Conservation (phyloP, 2,329 filamentous ascomycete genomes). For the Ophiostoma angusticollis region DNA sequence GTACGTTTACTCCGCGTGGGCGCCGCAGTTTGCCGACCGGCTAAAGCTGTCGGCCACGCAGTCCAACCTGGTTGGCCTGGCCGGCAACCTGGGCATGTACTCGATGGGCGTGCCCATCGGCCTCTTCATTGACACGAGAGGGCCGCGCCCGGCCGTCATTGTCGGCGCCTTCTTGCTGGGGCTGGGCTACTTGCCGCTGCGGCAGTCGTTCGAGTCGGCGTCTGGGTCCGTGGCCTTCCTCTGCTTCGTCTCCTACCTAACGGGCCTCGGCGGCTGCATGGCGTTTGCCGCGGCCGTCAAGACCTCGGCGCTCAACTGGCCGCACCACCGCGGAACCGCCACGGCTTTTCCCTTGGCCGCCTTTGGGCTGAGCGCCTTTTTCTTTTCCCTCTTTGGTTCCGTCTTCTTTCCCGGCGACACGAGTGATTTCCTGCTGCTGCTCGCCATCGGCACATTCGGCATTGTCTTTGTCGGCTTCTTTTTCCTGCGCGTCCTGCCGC, state of each 20-base stretch:
- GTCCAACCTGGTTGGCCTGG: constrained; percentile 79
- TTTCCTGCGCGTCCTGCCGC: constrained; percentile 66
- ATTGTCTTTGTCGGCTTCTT: constrained; percentile 69
- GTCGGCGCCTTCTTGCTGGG: constrained; percentile 61
- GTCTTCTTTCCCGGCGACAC: constrained; percentile 74
- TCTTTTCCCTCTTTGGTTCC: constrained; percentile 73
- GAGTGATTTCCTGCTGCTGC: constrained; percentile 63
- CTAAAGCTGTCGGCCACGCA: constrained; percentile 83
- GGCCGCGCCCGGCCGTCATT: constrained; percentile 66
- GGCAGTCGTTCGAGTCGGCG: constrained; percentile 62
- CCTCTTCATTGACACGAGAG: constrained; percentile 70
- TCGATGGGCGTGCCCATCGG: constrained; percentile 79
- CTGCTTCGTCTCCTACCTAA: constrained; percentile 75
- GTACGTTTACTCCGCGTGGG: constrained; percentile 99
- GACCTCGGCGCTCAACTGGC: constrained; percentile 78
- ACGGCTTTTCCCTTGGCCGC: constrained; percentile 87
- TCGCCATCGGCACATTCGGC: constrained; percentile 65
- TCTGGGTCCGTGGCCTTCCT: constrained; percentile 46
- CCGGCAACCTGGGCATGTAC: constrained; percentile 90
- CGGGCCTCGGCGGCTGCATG: constrained; percentile 78
- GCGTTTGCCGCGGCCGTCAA: constrained; percentile 88
- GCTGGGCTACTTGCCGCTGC: constrained; percentile 75
- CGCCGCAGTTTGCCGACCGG: constrained; percentile 81
- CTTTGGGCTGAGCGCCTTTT: constrained; percentile 90
- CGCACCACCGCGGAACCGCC: constrained; percentile 78